phyloP scores from a whole-genome alignment of 2,329 filamentous ascomycete genomes.

The Cytospora piceicola region DNA sequence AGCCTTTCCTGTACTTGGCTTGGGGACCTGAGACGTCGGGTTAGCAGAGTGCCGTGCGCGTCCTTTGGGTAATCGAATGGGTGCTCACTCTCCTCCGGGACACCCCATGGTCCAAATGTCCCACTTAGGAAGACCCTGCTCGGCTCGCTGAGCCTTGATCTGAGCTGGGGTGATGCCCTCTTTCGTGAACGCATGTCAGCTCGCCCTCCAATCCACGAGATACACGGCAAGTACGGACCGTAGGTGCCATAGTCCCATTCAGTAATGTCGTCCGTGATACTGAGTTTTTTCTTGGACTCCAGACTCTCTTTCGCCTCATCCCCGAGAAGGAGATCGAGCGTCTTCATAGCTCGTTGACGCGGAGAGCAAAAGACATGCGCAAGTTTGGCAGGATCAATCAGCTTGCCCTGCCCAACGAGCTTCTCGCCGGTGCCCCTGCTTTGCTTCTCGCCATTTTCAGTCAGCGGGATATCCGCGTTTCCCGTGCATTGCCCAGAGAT shows the following conservation, averaged over 20 bases:
- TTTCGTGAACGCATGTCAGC: slow-evolving; percentile 12
- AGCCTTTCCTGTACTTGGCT: slow-evolving; percentile 46
- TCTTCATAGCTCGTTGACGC: slow-evolving; percentile 50
- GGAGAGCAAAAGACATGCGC: slow-evolving; percentile 55
- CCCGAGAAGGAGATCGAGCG: slow-evolving; percentile 51
- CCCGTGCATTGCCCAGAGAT: slow-evolving; percentile 52
- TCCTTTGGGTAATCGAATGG: slow-evolving; percentile 7
- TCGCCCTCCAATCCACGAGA: slow-evolving; percentile 2
- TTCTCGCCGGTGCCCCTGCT: slow-evolving; percentile 48
- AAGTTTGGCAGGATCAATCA: slow-evolving; percentile 55
- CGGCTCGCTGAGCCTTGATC: slow-evolving; percentile 51
- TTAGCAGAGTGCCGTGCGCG: slow-evolving; percentile 15
- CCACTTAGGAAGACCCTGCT: slow-evolving; percentile 56
- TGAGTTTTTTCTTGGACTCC: slow-evolving; percentile 40
- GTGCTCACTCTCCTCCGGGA: slow-evolving; percentile 55
- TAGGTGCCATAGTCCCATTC: slow-evolving; percentile 69
- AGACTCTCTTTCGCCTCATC: slow-evolving; percentile 29
- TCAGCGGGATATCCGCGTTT: slow-evolving; percentile 48
- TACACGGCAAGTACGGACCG: slow-evolving; percentile 19
- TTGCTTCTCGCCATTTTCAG: slow-evolving; percentile 46
- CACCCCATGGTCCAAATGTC: slow-evolving; percentile 64
- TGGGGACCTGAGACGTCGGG: slow-evolving; percentile 36
- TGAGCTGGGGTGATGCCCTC: slow-evolving; percentile 59
- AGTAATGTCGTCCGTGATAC: slow-evolving; percentile 54
- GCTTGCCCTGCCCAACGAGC: slow-evolving; percentile 53